Conservation (phyloP, 2,329 filamentous ascomycete genomes). For the Pseudopithomyces chartarum region DNA sequence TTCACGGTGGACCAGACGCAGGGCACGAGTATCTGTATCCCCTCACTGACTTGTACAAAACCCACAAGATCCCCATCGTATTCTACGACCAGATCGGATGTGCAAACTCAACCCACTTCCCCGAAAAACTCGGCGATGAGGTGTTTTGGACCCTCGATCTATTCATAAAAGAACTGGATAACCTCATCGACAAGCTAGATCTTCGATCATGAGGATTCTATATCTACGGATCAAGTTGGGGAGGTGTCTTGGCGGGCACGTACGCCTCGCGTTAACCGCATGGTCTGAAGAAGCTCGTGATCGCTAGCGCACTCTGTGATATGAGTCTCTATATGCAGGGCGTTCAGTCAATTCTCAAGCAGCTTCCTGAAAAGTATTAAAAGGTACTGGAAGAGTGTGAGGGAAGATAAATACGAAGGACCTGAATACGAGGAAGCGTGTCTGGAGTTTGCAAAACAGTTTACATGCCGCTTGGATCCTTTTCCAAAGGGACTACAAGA, state of each 20-base stretch:
- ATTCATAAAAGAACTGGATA: constrained; percentile 57
- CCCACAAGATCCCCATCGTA: constrained; percentile 51
- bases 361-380: constrained; percentile 26
- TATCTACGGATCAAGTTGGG: constrained; percentile 59
- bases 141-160: constrained; percentile 56
- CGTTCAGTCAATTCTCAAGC: constrained; percentile 17
- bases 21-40: constrained; percentile 35
- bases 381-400: constrained; percentile 21
- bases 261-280: constrained; percentile 41
- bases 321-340: constrained; percentile 26
- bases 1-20: constrained; percentile 49
- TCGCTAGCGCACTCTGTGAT: constrained; percentile 21
- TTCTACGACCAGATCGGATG: constrained; percentile 62
- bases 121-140: constrained; percentile 50
- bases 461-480: constrained; percentile 13
- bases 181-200: constrained; percentile 50
- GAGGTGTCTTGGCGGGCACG: constrained; percentile 55
- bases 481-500: constrained; percentile 24
- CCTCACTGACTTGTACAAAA: constrained; percentile 44
- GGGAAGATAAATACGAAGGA: constrained; percentile 10
- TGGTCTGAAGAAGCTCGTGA: constrained; percentile 46
- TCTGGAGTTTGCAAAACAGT: constrained; percentile 10
- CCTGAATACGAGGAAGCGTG: constrained; percentile 12
- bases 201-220: constrained; percentile 47
- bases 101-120: constrained; percentile 55